Conservation (phyloP, 257 asterid genomes). For the Parsonsia alboflavescens region DNA sequence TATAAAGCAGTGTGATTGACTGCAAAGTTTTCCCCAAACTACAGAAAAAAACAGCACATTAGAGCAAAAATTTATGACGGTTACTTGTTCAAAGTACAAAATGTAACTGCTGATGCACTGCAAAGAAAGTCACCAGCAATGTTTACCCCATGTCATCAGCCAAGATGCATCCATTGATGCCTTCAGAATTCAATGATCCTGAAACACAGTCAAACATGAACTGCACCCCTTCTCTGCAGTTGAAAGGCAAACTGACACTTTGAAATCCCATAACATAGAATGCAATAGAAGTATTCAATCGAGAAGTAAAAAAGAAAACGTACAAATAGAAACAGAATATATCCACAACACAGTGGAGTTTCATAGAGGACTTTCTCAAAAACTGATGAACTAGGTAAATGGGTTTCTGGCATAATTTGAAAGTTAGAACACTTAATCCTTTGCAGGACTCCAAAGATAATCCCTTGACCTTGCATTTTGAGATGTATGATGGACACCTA, state of each 20-base stretch:
- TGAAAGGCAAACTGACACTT: constrained; percentile 12
- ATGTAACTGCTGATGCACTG: constrained; percentile 3
- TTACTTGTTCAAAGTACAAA: constrained; percentile 2
- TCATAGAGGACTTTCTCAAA: background rate
- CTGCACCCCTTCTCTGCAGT: constrained; percentile 97
- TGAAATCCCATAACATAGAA: background rate
- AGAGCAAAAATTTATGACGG: constrained; percentile 11
- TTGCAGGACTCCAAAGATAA: background rate
- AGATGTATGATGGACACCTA: background rate
- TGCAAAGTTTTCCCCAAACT: constrained; percentile 97
- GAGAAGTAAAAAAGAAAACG: background rate
- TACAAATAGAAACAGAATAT: background rate
- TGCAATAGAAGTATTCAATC: background rate
- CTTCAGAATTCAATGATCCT: constrained; percentile 55
- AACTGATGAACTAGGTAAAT: background rate
- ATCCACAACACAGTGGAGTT: background rate
- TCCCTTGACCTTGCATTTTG: background rate
- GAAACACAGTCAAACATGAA: constrained; percentile 98
- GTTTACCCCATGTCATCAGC: constrained; percentile 99
- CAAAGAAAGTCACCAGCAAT: constrained; percentile 17
- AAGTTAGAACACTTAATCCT: background rate
- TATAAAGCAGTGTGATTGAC: constrained; percentile 84
- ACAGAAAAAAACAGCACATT: constrained; percentile 23
- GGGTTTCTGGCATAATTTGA: background rate
- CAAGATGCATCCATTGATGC: constrained; percentile 93